Evolutionary conservation across 371 early-diverging fungal species (phyloP).

Genomic region (Dinochytrium kinnereticum): DNA sequence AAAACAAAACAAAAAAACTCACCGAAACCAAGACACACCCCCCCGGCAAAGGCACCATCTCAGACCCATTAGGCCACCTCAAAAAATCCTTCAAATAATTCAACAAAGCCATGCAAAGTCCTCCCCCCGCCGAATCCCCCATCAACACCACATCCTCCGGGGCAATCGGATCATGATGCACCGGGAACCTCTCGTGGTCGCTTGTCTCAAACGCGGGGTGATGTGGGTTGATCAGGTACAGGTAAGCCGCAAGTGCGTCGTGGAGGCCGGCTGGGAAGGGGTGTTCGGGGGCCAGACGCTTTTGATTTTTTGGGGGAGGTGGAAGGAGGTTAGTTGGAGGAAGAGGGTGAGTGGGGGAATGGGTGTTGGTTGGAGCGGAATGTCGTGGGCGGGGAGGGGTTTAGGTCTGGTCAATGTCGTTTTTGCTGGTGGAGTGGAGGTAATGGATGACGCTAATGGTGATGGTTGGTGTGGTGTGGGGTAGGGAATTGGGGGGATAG

Average conservation of each 20-base stretch:
- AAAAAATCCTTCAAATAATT: constrained; percentile 48
- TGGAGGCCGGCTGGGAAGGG: constrained; percentile 54
- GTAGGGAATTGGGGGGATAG: too few relatives aligned
- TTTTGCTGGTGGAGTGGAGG: too few relatives aligned
- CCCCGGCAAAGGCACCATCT: constrained; percentile 39
- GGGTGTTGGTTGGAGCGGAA: too few relatives aligned
- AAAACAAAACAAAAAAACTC: too few relatives aligned
- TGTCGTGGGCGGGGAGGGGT: too few relatives aligned
- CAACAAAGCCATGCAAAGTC: constrained; percentile 53
- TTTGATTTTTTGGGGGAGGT: constrained; percentile 49
- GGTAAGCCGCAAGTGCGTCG: constrained; percentile 51
- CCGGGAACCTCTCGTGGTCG: constrained; percentile 25
- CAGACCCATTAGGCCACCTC: constrained; percentile 20
- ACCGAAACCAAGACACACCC: constrained; percentile 38
- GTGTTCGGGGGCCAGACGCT: constrained; percentile 50
- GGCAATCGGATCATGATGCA: constrained; percentile 33
- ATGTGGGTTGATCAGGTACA: constrained; percentile 40
- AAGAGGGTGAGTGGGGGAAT: too few relatives aligned
- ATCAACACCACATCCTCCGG: constrained; percentile 49
- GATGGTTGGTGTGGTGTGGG: constrained; percentile 51
- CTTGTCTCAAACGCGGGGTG: too few relatives aligned
- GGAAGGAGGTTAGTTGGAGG: too few relatives aligned
- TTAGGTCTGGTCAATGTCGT: too few relatives aligned
- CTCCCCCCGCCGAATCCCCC: constrained; percentile 73
- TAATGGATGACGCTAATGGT: too few relatives aligned